Percentiles rank a stretch among this genome's conserved stretches.
Conservation (phyloP, 208 protist species). For the Plasmodiophora brassicae region DNA sequence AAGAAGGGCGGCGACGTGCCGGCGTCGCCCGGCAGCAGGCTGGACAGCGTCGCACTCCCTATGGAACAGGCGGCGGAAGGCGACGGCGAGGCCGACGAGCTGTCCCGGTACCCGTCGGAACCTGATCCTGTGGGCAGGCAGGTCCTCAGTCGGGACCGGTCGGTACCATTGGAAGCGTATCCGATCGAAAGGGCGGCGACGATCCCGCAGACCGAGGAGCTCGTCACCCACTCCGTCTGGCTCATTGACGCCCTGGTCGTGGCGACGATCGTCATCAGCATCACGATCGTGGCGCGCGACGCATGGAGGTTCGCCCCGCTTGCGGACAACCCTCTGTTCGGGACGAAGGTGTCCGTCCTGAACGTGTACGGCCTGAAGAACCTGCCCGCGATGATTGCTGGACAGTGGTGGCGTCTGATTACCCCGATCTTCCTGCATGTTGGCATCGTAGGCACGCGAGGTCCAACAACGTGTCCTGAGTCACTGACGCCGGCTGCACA, state of each 20-base stretch:
- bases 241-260: conserved; percentile 7
- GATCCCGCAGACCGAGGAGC: not conserved
- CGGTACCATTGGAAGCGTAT: not conserved
- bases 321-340: not conserved
- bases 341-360: not conserved
- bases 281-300: not conserved
- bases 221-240: not conserved
- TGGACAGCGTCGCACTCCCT: no score
- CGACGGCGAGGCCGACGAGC: not conserved
- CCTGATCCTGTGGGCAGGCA: not conserved
- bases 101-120: not conserved
- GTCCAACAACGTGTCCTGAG: no score
- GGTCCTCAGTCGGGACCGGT: not conserved
- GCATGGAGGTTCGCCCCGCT: not conserved
- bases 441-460: no score
- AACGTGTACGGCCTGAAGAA: conserved; percentile 13
- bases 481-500: no score
- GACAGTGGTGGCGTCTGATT: not conserved
- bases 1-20: no score
- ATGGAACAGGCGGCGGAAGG: not conserved
- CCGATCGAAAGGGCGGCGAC: not conserved
- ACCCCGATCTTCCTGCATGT: not conserved
- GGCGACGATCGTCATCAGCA: not conserved
- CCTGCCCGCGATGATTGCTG: not conserved
- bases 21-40: no score